Base-by-base conservation (phyloP, 805 yeast genomes). In the Kodamaea kaohsiungensis region DNA sequence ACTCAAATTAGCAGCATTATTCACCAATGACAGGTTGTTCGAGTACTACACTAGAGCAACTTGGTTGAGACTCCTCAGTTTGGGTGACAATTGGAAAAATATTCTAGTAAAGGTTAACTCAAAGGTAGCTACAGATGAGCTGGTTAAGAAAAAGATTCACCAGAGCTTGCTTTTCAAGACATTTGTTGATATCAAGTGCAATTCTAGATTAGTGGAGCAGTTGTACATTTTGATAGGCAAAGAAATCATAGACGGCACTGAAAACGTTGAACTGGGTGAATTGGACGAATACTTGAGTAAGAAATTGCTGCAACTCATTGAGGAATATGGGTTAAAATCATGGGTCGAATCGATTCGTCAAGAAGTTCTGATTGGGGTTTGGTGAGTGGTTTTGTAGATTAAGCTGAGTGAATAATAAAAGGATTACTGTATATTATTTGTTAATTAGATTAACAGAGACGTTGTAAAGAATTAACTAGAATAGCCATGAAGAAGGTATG, bases 11-110 rank as follows among this genome's bases (percentile, higher is more conserved):
- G 65, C 86, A 1, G 76, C 82, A 7, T 65, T 79, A 47, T 64
- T 69, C 9, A 54, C 60, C 5, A 68, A 70, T 54, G 75, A 72
- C 19, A 46, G 49, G 13, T 35, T 52, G 7, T 68, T 59, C 50
- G 62, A 59, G 42, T 56, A 59, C 27, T 63, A 65, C 30, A 57
- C 67, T 8, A 60, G 60, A 43, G 53, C 62, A 7, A 68, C 86
- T 0, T 88, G 92, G 91, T 76, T 81, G 58, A 73, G 91, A 57
- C 73, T 87, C 46, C 67, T 88, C 17, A 18, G 68, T 72, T 47
- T 67, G 60, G 56, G 71, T 1, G 88, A 86, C 58, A 76, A 82
- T 57, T 83, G 89, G 87, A 56, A 64, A 6, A 12, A 5, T 2
- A 62, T 66, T 16, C 66, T 82, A 12, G 64, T 68, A 5, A 55